Conservation (phyloP, 2,329 filamentous ascomycete species). For the Rugonectria rugulosa region DNA sequence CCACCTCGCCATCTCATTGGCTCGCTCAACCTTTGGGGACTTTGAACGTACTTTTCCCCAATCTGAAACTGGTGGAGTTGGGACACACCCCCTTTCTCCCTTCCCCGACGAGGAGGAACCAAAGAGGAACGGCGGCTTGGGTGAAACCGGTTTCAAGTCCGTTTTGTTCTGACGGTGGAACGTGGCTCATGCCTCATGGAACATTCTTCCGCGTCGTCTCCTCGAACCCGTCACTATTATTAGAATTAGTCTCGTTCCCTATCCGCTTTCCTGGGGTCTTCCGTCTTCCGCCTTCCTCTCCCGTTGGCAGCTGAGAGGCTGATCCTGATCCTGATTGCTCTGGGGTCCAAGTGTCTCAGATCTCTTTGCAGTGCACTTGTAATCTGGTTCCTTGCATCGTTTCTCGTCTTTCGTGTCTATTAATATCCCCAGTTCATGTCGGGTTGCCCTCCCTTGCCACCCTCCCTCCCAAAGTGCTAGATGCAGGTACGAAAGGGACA, state of each 20-base stretch:
- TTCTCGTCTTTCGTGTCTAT: slow-evolving; percentile 16
- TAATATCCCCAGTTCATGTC: slow-evolving; percentile 25
- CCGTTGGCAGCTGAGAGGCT: too few species aligned
- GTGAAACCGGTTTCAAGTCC: slow-evolving; percentile 39
- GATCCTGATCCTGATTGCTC: too few species aligned
- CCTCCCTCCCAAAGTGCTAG: too few species aligned
- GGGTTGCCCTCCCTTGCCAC: too few species aligned
- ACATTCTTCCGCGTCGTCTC: slow-evolving; percentile 29
- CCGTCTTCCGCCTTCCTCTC: too few species aligned
- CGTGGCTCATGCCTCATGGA: slow-evolving; percentile 18
- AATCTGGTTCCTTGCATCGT: slow-evolving; percentile 8
- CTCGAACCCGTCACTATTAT: too few species aligned
- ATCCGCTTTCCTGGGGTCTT: too few species aligned
- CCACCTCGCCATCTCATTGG: slow-evolving; percentile 27
- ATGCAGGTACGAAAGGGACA: slow-evolving; percentile 12
- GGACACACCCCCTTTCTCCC: too few species aligned
- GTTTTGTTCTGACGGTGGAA: slow-evolving; percentile 33
- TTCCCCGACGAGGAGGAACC: too few species aligned
- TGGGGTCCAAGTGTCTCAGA: too few species aligned
- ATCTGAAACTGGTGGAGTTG: slow-evolving; percentile 39
- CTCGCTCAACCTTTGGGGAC: slow-evolving; percentile 18
- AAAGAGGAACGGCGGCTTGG: slow-evolving; percentile 28
- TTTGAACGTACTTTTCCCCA: slow-evolving; percentile 30
- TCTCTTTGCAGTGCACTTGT: slow-evolving; percentile 3
- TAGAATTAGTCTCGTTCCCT: too few species aligned